These are phyloP conservation scores for Alternaria sp. DNA, from an alignment of 2,329 filamentous ascomycete species.

Conservation along the genomic window DNA sequence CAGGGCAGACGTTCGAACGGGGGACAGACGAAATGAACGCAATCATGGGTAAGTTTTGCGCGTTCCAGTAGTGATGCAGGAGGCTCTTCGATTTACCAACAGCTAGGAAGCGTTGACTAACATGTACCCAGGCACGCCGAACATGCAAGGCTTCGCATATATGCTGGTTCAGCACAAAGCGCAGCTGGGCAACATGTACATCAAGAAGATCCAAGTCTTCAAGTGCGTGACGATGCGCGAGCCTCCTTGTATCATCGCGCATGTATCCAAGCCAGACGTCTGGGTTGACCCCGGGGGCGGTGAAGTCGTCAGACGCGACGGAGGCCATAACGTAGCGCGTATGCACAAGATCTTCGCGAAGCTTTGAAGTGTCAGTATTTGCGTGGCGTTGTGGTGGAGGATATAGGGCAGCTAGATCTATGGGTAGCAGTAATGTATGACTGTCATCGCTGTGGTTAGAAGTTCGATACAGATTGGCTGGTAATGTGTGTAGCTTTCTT, in stretches of 20 bases:
- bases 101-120: background rate
- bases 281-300: background rate
- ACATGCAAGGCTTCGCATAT: slow-evolving; percentile 26
- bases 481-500: background rate
- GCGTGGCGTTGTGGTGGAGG: too few relatives aligned
- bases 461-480: background rate
- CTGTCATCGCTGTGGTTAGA: background rate
- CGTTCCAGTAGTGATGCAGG: background rate
- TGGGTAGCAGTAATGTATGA: too few relatives aligned
- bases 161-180: slow-evolving; percentile 29
- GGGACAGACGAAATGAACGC: slow-evolving; percentile 19
- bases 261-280: slow-evolving; percentile 13
- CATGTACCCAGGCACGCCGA: slow-evolving; percentile 16
- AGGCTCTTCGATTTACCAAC: background rate
- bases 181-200: slow-evolving; percentile 22
- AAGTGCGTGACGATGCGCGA: slow-evolving; percentile 8
- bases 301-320: background rate
- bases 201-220: slow-evolving; percentile 25
- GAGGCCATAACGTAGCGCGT: background rate
- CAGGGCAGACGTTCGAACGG: slow-evolving; percentile 23
- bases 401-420: too few relatives aligned
- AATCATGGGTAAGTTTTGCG: slow-evolving; percentile 17
- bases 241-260: slow-evolving; percentile 21
- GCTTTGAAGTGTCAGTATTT: background rate
- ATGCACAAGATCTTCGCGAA: slow-evolving; percentile 6